phyloP scores from a whole-genome alignment of 192 early-diverging fungal genomes.

The Rhizophagus sp. region DNA sequence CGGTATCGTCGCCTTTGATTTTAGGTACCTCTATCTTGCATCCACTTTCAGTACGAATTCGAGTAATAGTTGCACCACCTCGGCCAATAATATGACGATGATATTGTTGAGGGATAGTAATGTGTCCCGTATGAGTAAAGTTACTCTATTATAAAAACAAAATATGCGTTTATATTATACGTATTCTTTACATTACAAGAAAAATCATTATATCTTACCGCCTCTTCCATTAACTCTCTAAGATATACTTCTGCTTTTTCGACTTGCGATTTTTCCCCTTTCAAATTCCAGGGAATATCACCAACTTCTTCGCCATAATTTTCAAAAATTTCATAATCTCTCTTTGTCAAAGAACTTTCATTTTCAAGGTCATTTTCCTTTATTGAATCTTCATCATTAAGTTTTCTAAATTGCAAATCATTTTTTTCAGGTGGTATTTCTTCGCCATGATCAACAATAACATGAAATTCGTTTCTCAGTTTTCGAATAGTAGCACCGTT shows the following conservation, averaged over 20 bases:
- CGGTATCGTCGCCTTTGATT: slow-evolving; percentile 33
- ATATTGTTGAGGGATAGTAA: slow-evolving; percentile 47
- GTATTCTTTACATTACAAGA: no score
- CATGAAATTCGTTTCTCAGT: slow-evolving; percentile 62
- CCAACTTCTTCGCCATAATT: slow-evolving; percentile 28
- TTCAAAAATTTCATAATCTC: slow-evolving; percentile 38
- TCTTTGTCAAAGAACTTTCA: slow-evolving; percentile 29
- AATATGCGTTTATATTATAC: not conserved
- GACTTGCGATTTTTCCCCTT: slow-evolving; percentile 53
- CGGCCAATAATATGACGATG: slow-evolving; percentile 78
- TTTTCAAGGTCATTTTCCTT: slow-evolving; percentile 48
- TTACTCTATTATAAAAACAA: slow-evolving; percentile 10
- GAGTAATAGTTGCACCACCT: slow-evolving; percentile 67
- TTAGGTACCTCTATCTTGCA: slow-evolving; percentile 66
- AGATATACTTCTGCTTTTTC: slow-evolving; percentile 42
- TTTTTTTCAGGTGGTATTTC: slow-evolving; percentile 18
- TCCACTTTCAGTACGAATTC: slow-evolving; percentile 65
- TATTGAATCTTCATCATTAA: slow-evolving; percentile 23
- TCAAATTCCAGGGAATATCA: slow-evolving; percentile 52
- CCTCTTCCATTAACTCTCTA: slow-evolving; percentile 28
- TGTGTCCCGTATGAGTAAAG: slow-evolving; percentile 42
- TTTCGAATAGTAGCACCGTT: slow-evolving; percentile 53
- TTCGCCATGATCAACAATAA: slow-evolving; percentile 54
- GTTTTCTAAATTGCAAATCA: slow-evolving; percentile 15
- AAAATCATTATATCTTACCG: slow-evolving; percentile 23